A percentile compares a stretch with the other conserved stretches of the same genome.
Conservation (phyloP, 1,284 basidiomycete genomes). For the Chalciporus piperatoides region DNA sequence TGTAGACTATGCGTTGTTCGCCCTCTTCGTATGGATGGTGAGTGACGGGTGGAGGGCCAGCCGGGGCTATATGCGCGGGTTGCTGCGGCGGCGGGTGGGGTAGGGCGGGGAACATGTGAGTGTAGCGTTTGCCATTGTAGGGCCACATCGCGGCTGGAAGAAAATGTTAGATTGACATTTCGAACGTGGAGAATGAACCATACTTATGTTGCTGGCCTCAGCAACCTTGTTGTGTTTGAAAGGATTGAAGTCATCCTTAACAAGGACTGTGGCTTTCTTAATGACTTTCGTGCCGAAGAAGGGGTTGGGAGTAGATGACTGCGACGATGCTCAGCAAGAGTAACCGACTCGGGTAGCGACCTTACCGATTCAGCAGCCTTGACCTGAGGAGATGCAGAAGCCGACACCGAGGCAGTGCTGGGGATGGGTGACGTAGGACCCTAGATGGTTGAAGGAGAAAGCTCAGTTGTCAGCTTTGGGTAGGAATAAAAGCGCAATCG, state of each 20-base stretch:
- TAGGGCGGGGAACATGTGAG: conserved; percentile 66
- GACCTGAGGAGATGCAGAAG: conserved; percentile 58
- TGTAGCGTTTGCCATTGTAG: conserved; percentile 84
- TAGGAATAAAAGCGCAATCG: conserved; percentile 23
- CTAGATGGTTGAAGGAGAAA: conserved; percentile 31
- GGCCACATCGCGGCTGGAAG: conserved; percentile 74
- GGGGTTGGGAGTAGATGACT: conserved; percentile 58
- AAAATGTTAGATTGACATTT: conserved; percentile 3
- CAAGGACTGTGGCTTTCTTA: conserved; percentile 74
- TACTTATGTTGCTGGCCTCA: conserved; percentile 70
- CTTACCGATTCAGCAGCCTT: conserved; percentile 49
- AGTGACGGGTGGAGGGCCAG: conserved; percentile 61
- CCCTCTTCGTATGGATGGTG: conserved; percentile 74
- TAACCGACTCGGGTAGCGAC: not conserved
- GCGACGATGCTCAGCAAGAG: conserved; percentile 11
- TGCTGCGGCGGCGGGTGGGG: conserved; percentile 56
- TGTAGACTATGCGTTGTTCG: conserved; percentile 62
- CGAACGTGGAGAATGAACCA: conserved; percentile 31
- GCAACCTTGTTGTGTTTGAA: conserved; percentile 84
- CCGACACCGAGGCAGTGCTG: conserved; percentile 39
- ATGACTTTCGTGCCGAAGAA: conserved; percentile 83
- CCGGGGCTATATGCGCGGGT: conserved; percentile 63
- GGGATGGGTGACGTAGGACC: conserved; percentile 47
- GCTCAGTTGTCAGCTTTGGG: conserved; percentile 20
- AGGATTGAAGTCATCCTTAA: conserved; percentile 94